These are phyloP conservation scores for Pseudoturritis turrita DNA, from an alignment of 345 rosid species.

Conservation along the genomic window DNA sequence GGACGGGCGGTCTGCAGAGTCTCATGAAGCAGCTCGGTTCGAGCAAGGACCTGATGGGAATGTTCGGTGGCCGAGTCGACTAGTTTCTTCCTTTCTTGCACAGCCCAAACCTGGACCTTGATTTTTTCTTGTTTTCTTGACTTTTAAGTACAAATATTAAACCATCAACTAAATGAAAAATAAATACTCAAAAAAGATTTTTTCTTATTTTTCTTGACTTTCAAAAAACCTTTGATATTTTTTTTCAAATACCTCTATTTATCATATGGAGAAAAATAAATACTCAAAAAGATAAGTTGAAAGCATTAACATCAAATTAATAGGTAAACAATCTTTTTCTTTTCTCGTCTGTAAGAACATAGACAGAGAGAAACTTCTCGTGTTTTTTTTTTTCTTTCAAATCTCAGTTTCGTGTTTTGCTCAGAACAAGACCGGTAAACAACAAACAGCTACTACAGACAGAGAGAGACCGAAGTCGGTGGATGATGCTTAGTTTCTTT, in stretches of 20 bases:
- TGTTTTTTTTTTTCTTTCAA: neutral
- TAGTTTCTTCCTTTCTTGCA: constrained; percentile 11
- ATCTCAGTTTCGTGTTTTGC: constrained; percentile 8
- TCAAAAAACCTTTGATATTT: too few relatives aligned
- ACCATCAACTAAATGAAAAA: neutral
- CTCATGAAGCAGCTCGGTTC: constrained; percentile 95
- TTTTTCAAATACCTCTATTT: too few relatives aligned
- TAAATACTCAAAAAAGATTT: neutral
- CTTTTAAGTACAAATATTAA: neutral
- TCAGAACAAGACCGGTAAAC: constrained; percentile 10
- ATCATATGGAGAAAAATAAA: neutral
- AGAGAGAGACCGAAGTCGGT: neutral
- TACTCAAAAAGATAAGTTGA: neutral
- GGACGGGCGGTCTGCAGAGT: constrained; percentile 88
- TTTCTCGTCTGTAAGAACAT: constrained; percentile 11
- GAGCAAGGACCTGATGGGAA: constrained; percentile 85
- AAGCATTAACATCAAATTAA: neutral
- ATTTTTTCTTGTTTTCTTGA: neutral
- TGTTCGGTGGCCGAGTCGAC: constrained; percentile 68
- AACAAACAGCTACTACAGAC: constrained; percentile 20
- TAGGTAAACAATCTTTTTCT: constrained; percentile 7
- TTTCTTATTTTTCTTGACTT: too few relatives aligned
- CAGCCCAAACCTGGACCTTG: neutral
- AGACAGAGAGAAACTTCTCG: constrained; percentile 6
- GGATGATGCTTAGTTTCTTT: neutral